phyloP scores from a whole-genome alignment of 1,139 yeast genomes.

The Blastobotrys illinoisensis region DNA sequence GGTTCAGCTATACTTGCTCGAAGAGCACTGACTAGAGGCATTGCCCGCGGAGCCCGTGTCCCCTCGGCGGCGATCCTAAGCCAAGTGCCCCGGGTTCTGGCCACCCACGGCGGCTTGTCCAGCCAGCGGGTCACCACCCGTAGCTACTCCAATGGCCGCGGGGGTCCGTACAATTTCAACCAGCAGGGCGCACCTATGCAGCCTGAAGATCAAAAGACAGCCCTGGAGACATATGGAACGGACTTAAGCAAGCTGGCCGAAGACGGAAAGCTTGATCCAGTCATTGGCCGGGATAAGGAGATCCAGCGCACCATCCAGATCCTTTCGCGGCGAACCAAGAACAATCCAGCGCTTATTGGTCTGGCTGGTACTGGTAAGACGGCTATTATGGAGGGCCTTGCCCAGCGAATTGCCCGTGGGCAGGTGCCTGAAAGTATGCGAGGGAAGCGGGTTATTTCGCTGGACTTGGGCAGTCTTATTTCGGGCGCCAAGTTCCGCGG shows the following conservation, averaged over 20 bases:
- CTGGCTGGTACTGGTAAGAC: constrained; percentile 98
- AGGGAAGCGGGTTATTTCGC: constrained; percentile 71
- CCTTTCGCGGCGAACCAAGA: constrained; percentile 84
- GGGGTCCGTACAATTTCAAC: constrained; percentile 6
- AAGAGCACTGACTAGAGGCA: neutral
- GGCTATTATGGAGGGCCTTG: constrained; percentile 92
- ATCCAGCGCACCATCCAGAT: constrained; percentile 89
- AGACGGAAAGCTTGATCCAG: constrained; percentile 92
- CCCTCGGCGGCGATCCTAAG: neutral
- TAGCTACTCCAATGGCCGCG: constrained; percentile 3
- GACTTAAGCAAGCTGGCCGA: constrained; percentile 81
- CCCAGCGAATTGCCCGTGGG: constrained; percentile 83
- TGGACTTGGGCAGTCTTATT: constrained; percentile 83
- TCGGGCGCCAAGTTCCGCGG: constrained; percentile 96
- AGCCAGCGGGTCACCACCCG: neutral
- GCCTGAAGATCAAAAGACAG: constrained; percentile 52
- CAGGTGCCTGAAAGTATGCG: constrained; percentile 95
- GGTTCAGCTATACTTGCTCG: neutral
- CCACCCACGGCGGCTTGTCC: neutral
- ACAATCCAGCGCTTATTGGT: constrained; percentile 90
- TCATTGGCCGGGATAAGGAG: constrained; percentile 94
- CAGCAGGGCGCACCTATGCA: constrained; percentile 9
- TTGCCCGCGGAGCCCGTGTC: neutral
- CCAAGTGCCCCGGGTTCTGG: neutral
- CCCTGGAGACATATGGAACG: constrained; percentile 76